A percentile compares a stretch with the other conserved stretches of the same genome.
phyloP scores from a whole-genome alignment of 2,329 filamentous ascomycete species.

The Thermoascus crustaceus region DNA sequence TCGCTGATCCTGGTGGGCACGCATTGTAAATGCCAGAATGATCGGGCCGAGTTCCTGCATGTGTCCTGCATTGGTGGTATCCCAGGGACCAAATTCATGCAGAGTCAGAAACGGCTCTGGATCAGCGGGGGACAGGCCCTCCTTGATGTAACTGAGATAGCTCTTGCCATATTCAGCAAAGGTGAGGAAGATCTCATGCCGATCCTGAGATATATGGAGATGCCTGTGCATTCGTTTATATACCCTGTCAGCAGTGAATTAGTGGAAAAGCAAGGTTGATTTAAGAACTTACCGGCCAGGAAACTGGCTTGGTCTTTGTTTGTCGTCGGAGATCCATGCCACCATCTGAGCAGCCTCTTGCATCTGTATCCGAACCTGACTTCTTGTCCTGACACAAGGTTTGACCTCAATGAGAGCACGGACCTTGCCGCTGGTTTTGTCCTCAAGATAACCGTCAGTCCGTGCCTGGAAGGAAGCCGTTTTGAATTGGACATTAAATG shows the following conservation, averaged over 20 bases:
- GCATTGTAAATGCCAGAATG: conserved; percentile 1
- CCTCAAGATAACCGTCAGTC: conserved; percentile 14
- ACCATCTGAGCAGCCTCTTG: conserved; percentile 4
- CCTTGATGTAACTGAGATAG: conserved; percentile 6
- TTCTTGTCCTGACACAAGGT: conserved; percentile 1
- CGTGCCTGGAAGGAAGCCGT: conserved; percentile 9
- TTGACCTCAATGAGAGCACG: conserved; percentile 1
- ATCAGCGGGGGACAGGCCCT: too few species aligned
- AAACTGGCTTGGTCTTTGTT: not conserved
- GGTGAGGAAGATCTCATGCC: not conserved
- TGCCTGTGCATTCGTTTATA: conserved; percentile 1
- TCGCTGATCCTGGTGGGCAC: conserved; percentile 1
- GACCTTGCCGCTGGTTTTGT: conserved; percentile 6
- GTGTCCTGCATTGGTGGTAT: not conserved
- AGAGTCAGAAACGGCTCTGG: not conserved
- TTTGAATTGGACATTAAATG: conserved; percentile 9
- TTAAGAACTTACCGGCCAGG: not conserved
- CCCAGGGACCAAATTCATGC: not conserved
- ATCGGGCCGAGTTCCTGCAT: conserved; percentile 1
- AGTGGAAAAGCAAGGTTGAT: not conserved
- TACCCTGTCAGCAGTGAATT: not conserved
- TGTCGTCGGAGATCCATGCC: not conserved
- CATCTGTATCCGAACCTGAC: not conserved
- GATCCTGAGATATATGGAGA: not conserved
- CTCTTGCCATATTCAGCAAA: not conserved